Evolutionary conservation across 257 asterid genomes (phyloP).

Genomic region (Euphrasia confusa): DNA sequence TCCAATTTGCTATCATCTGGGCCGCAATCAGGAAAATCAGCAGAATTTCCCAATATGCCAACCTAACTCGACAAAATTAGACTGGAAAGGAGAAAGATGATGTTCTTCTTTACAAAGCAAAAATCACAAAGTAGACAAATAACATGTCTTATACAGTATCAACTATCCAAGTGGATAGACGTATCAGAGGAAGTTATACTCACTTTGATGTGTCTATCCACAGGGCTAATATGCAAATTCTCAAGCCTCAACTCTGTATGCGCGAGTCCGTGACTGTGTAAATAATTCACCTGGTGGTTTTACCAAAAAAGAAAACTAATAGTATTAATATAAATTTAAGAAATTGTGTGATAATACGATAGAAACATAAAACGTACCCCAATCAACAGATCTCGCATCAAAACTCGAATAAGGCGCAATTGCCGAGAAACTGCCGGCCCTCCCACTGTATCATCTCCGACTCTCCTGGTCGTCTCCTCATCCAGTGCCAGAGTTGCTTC

Average conservation of each 20-base stretch:
- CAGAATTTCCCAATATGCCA: conserved; percentile 92
- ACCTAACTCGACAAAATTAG: conserved; percentile 44
- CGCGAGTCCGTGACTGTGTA: conserved; percentile 96
- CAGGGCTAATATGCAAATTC: conserved; percentile 84
- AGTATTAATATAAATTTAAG: background rate
- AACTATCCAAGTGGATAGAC: too few relatives aligned
- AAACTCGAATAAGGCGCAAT: conserved; percentile 67
- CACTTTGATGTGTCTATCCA: conserved; percentile 88
- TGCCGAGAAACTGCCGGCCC: conserved; percentile 91
- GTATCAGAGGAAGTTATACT: conserved; percentile 20
- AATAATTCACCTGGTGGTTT: conserved; percentile 73
- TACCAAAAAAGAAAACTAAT: background rate
- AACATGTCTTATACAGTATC: conserved; percentile 4
- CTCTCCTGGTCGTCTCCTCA: conserved; percentile 78
- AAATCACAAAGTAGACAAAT: background rate
- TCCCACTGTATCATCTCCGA: conserved; percentile 86
- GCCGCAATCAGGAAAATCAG: conserved; percentile 57
- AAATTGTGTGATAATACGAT: conserved; percentile 14
- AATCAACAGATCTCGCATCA: conserved; percentile 90
- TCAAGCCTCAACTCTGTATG: conserved; percentile 92
- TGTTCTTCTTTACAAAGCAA: background rate
- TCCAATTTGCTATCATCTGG: conserved; percentile 43
- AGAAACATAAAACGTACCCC: conserved; percentile 51
- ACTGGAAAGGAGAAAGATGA: conserved; percentile 1
- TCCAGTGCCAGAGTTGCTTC: conserved; percentile 95